These are phyloP conservation scores for Didymella lethalis DNA, from an alignment of 2,329 filamentous ascomycete genomes.

Conservation along the genomic window DNA sequence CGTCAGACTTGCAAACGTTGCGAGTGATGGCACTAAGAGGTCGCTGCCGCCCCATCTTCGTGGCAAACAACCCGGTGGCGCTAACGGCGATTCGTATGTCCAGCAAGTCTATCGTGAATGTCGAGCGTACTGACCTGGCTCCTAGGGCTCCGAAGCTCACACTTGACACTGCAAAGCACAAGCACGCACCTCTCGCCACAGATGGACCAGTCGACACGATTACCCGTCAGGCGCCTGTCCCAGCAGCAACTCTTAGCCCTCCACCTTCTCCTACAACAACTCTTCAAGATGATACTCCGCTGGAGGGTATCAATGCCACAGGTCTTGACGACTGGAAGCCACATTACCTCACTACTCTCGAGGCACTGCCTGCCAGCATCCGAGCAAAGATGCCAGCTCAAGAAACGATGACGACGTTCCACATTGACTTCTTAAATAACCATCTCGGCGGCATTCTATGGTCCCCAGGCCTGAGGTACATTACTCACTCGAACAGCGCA, in stretches of 20 bases:
- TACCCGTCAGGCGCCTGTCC: constrained; percentile 7
- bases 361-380: constrained; percentile 20
- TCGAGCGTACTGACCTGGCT: not conserved
- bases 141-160: not conserved
- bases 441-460: constrained; percentile 50
- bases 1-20: constrained; percentile 7
- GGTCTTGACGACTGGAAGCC: constrained; percentile 49
- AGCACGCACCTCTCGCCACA: constrained; percentile 25
- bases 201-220: constrained; percentile 34
- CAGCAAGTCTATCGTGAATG: not conserved
- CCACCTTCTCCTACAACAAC: constrained; percentile 22
- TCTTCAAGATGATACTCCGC: constrained; percentile 4
- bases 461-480: constrained; percentile 53
- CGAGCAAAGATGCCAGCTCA: constrained; percentile 32
- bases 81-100: not conserved
- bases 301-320: constrained; percentile 16
- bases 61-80: constrained; percentile 5
- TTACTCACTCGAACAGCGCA: constrained; percentile 28
- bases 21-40: constrained; percentile 17
- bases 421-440: constrained; percentile 49
- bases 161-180: constrained; percentile 12
- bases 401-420: constrained; percentile 46
- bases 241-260: constrained; percentile 21
- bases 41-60: constrained; percentile 34
- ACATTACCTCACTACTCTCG: constrained; percentile 46